Evolutionary conservation across 306 rosid genomes (phyloP).

Genomic region (Echinosophora koreensis): DNA sequence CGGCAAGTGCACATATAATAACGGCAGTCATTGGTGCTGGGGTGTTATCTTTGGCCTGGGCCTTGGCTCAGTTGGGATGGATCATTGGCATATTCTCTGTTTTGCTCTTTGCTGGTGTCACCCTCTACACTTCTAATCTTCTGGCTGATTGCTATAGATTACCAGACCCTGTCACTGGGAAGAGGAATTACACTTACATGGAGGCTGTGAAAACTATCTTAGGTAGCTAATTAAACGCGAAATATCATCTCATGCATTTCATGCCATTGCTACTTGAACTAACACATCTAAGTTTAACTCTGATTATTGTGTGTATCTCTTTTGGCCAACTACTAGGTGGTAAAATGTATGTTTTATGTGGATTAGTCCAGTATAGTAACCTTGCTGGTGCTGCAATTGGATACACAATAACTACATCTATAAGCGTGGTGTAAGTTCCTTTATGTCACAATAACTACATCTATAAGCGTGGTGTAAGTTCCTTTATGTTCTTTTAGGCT

Average conservation of each 20-base stretch:
- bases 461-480: no score
- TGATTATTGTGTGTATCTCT: not conserved
- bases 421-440: not conserved
- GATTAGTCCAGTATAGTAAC: slow-evolving; percentile 17
- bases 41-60: slow-evolving; percentile 42
- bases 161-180: slow-evolving; percentile 46
- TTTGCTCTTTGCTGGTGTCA: not conserved
- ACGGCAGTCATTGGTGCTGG: slow-evolving; percentile 41
- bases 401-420: slow-evolving; percentile 42
- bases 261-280: not conserved
- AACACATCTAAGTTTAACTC: not conserved
- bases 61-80: slow-evolving; percentile 53
- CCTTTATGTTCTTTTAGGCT: no score
- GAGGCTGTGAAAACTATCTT: slow-evolving; percentile 41
- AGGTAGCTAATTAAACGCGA: slow-evolving; percentile 21
- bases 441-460: no score
- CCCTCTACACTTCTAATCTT: slow-evolving; percentile 47
- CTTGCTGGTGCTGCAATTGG: slow-evolving; percentile 46
- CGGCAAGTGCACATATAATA: slow-evolving; percentile 13
- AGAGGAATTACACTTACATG: slow-evolving; percentile 39
- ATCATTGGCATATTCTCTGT: slow-evolving; percentile 28
- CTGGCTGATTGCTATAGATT: slow-evolving; percentile 50
- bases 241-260: not conserved
- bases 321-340: slow-evolving; percentile 30
- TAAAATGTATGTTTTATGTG: slow-evolving; percentile 40